phyloP scores from a whole-genome alignment of 495 filamentous ascomycete genomes.

The Lentithecium fluviatile region DNA sequence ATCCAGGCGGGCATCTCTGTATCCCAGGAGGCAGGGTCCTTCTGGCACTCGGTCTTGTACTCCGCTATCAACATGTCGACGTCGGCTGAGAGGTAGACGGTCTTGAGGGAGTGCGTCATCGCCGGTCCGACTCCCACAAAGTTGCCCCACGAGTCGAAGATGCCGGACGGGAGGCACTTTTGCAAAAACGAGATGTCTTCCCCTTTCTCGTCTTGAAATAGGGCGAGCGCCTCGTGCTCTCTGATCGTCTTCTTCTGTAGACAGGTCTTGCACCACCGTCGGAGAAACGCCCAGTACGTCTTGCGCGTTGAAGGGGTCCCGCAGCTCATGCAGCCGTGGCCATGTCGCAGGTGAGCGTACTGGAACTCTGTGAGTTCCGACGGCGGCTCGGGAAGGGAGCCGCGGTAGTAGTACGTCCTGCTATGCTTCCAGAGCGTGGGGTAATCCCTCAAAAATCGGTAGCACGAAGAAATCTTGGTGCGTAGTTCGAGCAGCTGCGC shows the following conservation, averaged over 20 bases:
- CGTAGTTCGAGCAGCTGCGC: constrained; percentile 31
- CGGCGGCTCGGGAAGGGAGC: constrained; percentile 32
- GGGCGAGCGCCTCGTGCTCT: constrained; percentile 13
- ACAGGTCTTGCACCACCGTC: constrained; percentile 40
- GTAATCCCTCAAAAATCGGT: constrained; percentile 26
- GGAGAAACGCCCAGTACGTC: constrained; percentile 41
- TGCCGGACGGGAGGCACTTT: constrained; percentile 30
- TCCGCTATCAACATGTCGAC: constrained; percentile 18
- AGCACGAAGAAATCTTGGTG: constrained; percentile 29
- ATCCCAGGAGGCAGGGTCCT: constrained; percentile 11
- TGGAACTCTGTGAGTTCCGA: constrained; percentile 37
- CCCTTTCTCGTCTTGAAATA: constrained; percentile 12
- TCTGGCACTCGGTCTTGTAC: constrained; percentile 9
- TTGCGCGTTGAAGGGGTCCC: constrained; percentile 30
- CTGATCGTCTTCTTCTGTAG: constrained; percentile 34
- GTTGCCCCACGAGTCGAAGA: constrained; percentile 35
- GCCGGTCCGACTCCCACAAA: constrained; percentile 29
- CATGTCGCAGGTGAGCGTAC: constrained; percentile 39
- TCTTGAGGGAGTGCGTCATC: constrained; percentile 10
- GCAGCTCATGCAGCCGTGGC: constrained; percentile 40
- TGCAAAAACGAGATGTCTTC: constrained; percentile 25
- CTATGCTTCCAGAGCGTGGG: constrained; percentile 33
- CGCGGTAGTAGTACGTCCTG: constrained; percentile 30
- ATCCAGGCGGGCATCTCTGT: constrained; percentile 26
- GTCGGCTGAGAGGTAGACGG: constrained; percentile 27